phyloP scores from a whole-genome alignment of 768 basidiomycete genomes.

The Phaeotremella skinneri region DNA sequence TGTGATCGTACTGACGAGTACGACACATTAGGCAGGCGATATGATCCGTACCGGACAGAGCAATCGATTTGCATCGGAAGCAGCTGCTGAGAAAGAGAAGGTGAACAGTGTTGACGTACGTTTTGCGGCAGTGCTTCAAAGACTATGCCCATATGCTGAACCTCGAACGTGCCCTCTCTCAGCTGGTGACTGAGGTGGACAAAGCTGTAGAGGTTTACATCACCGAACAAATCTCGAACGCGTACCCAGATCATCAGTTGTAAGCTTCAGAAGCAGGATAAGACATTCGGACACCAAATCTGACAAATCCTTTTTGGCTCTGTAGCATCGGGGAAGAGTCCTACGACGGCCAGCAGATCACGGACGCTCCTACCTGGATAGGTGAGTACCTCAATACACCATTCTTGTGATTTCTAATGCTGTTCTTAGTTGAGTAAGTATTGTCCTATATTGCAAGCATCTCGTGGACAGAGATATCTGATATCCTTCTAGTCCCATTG shows the following conservation, averaged over 20 bases:
- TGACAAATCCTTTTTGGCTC: conserved; percentile 9
- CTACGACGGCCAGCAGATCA: conserved; percentile 63
- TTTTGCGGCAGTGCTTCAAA: background rate
- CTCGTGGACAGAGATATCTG: background rate
- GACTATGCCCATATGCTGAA: background rate
- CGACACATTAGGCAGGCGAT: conserved; percentile 43
- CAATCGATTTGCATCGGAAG: conserved; percentile 57
- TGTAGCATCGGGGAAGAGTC: conserved; percentile 90
- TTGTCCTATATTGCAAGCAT: background rate
- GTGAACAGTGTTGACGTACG: conserved; percentile 81
- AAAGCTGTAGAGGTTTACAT: conserved; percentile 85
- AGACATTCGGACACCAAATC: background rate
- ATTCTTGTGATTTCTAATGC: background rate
- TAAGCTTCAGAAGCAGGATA: conserved; percentile 54
- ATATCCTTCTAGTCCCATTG: conserved; percentile 34
- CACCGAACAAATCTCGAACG: conserved; percentile 62
- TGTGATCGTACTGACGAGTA: no score
- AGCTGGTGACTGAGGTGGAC: conserved; percentile 90
- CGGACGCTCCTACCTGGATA: conserved; percentile 89
- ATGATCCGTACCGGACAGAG: conserved; percentile 64
- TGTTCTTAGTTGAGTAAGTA: conserved; percentile 17
- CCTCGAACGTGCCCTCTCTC: background rate
- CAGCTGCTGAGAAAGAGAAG: conserved; percentile 66
- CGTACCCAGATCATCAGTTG: conserved; percentile 80
- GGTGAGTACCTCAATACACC: conserved; percentile 75